Evolutionary conservation across 176 grass and related monocot genomes (phyloP), one percentile per base, ranked within the genome.

Genomic region (Avena insularis): DNA sequence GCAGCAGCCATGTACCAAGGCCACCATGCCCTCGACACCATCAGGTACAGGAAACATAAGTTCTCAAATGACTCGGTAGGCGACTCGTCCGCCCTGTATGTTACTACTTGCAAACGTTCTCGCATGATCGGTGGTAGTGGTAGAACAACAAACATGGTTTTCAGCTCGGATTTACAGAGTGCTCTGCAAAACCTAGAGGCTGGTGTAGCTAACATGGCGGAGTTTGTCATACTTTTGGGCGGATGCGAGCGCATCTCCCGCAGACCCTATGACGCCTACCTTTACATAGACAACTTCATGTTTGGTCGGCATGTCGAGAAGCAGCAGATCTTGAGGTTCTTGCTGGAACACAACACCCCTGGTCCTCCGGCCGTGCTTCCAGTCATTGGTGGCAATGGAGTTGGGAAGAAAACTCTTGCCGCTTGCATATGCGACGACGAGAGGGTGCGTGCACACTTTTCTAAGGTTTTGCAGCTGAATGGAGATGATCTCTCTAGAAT

Each of bases 221-320:
- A 84, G 54, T 75, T 84, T 33, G 9, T 62, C 1, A 2, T 75
- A 5, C 54, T 84, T 84, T 33, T 84, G 16, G n/a, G 21, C 6
- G 10, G 55, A 20, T 84, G 70, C 6, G 54, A 73, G 8, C 54
- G 40, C 36, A 84, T 84, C 14, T 14, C 55, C 2, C 15, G 1
- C 60, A 59, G 5, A 60, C 70, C 82, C 38, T 62, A 84, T 33
- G 69, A 84, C 10, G 12, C 53, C 1, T 84, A 73, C 74, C 54
- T 84, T 8, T 75, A 73, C n/a, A 9, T n/a, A 0, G 82, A 84
- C 21, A 84, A 61, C n/a, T 84, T 60, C n/a, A 74, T 83, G 50
- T 83, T 83, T 47, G 53, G 67, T 47, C 53, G 82, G 11, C 82
- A 84, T 72, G n/a, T 46, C 1, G 54, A 84, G 58, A 84, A 75